Percentiles rank a stretch among this genome's conserved stretches.
phyloP scores from a whole-genome alignment of 768 basidiomycete genomes.

The Tulasnella sp. region DNA sequence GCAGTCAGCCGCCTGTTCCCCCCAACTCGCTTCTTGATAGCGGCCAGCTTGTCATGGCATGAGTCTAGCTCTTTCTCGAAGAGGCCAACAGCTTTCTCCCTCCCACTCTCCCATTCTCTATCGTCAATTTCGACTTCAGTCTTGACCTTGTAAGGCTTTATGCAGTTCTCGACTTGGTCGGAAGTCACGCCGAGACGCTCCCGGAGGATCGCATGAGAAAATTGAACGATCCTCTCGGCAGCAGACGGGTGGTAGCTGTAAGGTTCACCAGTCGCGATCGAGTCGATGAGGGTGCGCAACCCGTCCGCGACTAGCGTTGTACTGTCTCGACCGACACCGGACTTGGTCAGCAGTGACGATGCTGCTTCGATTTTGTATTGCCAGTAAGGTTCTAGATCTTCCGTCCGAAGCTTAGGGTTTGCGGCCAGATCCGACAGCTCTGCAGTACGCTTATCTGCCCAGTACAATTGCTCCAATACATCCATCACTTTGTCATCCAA shows the following conservation, averaged over 20 bases:
- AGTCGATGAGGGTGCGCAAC: constrained; percentile 77
- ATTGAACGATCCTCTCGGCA: constrained; percentile 80
- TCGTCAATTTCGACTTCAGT: constrained; percentile 71
- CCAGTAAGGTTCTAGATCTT: constrained; percentile 85
- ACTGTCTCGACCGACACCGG: constrained; percentile 88
- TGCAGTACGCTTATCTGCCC: constrained; percentile 77
- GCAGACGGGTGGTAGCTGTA: constrained; percentile 85
- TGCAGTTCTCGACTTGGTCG: constrained; percentile 98
- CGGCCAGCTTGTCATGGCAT: constrained; percentile 79
- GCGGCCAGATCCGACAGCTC: constrained; percentile 64
- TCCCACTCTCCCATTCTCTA: constrained; percentile 83
- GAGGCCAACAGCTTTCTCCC: constrained; percentile 60
- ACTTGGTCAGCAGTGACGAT: constrained; percentile 85
- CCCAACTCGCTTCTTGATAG: constrained; percentile 81
- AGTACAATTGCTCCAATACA: constrained; percentile 92
- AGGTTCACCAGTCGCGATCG: constrained; percentile 79
- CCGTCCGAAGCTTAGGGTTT: constrained; percentile 52
- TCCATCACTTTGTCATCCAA: constrained; percentile 96
- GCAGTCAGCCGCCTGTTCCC: constrained; percentile 68
- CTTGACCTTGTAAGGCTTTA: constrained; percentile 99
- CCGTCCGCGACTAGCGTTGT: constrained; percentile 93
- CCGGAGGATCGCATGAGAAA: constrained; percentile 85
- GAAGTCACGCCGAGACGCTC: constrained; percentile 91
- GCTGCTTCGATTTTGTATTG: constrained; percentile 93
- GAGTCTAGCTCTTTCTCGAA: constrained; percentile 75